Evolutionary conservation across 495 filamentous ascomycete species (phyloP).

Genomic region (Recurvomyces mirabilis): DNA sequence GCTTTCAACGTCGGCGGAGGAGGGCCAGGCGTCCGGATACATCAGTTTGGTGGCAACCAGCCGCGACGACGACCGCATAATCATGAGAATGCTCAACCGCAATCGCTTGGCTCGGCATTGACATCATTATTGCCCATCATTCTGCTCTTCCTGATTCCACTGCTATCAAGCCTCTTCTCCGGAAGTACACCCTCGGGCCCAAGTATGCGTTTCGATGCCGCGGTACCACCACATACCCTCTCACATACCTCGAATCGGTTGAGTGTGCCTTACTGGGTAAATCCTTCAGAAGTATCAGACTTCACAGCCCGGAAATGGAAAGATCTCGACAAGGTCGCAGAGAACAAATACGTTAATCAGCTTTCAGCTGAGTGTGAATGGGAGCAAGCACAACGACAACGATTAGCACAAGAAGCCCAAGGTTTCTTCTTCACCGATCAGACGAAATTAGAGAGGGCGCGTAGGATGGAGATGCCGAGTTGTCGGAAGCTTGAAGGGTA

Average conservation of each 20-base stretch:
- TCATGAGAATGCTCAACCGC: constrained; percentile 18
- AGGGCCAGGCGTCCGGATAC: constrained; percentile 38
- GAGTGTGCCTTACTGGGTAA: constrained; percentile 71
- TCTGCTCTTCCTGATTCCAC: constrained; percentile 76
- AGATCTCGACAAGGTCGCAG: constrained; percentile 65
- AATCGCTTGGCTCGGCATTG: constrained; percentile 26
- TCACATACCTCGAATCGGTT: constrained; percentile 58
- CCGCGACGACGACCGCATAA: constrained; percentile 29
- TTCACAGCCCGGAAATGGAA: constrained; percentile 54
- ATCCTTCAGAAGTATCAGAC: constrained; percentile 62
- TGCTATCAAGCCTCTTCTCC: constrained; percentile 71
- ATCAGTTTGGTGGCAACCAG: constrained; percentile 42
- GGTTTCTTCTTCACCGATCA: constrained; percentile 80
- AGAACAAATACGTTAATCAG: constrained; percentile 54
- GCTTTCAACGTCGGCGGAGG: constrained; percentile 70
- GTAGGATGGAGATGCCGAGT: constrained; percentile 47
- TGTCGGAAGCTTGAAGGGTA: constrained; percentile 42
- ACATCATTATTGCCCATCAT: constrained; percentile 69
- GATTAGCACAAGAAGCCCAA: constrained; percentile 65
- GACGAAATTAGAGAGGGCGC: constrained; percentile 59
- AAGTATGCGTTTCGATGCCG: constrained; percentile 54
- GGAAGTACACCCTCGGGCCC: constrained; percentile 48
- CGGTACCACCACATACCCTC: constrained; percentile 54
- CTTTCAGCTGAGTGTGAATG: constrained; percentile 58
- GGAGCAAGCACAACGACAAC: constrained; percentile 51